These are phyloP conservation scores for Cytospora chrysosperma DNA, from an alignment of 2,329 filamentous ascomycete genomes.

Conservation along the genomic window DNA sequence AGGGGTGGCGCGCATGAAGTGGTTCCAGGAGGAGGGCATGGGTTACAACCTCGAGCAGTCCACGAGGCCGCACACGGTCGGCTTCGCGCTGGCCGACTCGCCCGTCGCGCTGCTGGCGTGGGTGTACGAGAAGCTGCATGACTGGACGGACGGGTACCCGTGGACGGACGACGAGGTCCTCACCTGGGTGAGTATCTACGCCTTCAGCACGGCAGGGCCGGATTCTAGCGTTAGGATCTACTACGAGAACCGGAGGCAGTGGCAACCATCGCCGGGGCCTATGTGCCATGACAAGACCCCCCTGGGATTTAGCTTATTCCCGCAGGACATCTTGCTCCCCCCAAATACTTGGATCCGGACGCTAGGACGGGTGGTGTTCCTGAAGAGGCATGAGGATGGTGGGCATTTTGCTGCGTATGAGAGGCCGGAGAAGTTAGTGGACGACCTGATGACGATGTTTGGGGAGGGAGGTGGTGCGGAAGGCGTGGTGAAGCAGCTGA, in stretches of 20 bases:
- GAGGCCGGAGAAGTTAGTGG: conserved; percentile 49
- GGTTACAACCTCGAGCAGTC: conserved; percentile 61
- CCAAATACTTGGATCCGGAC: conserved; percentile 58
- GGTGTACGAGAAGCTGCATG: conserved; percentile 78
- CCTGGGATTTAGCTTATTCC: conserved; percentile 44
- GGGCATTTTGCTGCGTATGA: conserved; percentile 65
- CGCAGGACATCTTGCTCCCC: conserved; percentile 54
- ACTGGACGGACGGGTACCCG: conserved; percentile 70
- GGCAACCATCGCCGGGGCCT: neutral
- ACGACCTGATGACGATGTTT: conserved; percentile 59
- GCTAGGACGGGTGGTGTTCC: conserved; percentile 59
- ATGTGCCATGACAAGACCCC: conserved; percentile 25
- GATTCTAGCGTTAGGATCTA: conserved; percentile 69
- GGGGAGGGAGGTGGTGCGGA: conserved; percentile 48
- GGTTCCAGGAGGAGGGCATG: conserved; percentile 57
- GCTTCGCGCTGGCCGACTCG: conserved; percentile 66
- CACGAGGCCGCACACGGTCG: conserved; percentile 72
- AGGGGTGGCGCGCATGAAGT: conserved; percentile 51
- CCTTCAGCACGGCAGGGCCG: conserved; percentile 67
- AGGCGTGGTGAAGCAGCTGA: conserved; percentile 31
- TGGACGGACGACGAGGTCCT: conserved; percentile 77
- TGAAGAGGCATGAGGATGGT: conserved; percentile 48
- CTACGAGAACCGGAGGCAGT: conserved; percentile 58
- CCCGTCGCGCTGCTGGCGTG: conserved; percentile 71
- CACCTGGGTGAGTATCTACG: conserved; percentile 73